phyloP scores from a whole-genome alignment of 73 alveolate species.

The Urostyla sp. region DNA sequence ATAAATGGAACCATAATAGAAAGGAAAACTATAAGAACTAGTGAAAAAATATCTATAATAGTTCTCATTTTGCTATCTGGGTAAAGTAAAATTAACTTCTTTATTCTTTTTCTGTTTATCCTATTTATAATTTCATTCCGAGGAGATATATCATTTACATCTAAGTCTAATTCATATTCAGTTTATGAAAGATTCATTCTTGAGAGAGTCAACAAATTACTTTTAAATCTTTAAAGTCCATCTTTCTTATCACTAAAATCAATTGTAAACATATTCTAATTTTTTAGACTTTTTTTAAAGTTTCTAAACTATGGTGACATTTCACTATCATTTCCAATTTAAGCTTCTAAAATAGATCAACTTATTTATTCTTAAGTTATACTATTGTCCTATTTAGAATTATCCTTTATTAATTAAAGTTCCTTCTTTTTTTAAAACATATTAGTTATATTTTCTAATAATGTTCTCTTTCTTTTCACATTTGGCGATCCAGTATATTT shows the following conservation, averaged over 20 bases:
- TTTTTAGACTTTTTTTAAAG: too few relatives aligned
- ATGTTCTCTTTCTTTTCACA: not conserved
- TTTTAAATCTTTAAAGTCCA: not conserved
- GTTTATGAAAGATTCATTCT: not conserved
- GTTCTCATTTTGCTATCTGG: constrained; percentile 15
- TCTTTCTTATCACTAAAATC: not conserved
- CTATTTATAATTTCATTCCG: not conserved
- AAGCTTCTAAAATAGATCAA: not conserved
- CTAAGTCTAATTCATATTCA: not conserved
- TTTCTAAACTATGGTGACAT: not conserved
- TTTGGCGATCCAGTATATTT: not conserved
- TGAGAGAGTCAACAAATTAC: not conserved
- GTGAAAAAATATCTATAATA: constrained; percentile 8
- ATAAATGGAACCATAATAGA: constrained; percentile 57
- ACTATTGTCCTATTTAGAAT: not conserved
- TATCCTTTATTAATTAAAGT: not conserved
- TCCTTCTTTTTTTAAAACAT: not conserved
- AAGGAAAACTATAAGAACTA: constrained; percentile 28
- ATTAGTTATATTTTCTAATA: not conserved
- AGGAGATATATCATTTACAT: not conserved
- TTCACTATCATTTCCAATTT: not conserved
- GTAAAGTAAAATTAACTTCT: not conserved
- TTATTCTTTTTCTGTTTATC: not conserved
- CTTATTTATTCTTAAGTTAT: too few relatives aligned
- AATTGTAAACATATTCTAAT: too few relatives aligned